Conservation (phyloP, 495 filamentous ascomycete genomes). For the Penicillium silybi region DNA sequence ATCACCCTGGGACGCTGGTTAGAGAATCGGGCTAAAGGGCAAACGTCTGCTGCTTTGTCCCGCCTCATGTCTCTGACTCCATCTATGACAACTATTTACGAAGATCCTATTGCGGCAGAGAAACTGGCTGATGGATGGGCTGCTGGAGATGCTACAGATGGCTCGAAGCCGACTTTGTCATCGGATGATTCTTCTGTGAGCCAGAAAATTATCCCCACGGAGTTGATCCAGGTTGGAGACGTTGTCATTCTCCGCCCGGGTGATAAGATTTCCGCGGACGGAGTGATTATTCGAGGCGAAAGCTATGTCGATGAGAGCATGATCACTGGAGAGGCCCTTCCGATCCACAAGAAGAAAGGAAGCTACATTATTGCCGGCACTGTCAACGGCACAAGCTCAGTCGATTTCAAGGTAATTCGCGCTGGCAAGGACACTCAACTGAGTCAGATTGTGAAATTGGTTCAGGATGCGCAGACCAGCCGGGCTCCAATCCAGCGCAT, state of each 20-base stretch:
- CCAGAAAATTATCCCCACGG: slow-evolving; percentile 82
- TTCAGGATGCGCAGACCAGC: slow-evolving; percentile 93
- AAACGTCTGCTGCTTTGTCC: slow-evolving; percentile 94
- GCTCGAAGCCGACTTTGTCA: slow-evolving; percentile 40
- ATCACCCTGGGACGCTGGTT: slow-evolving; percentile 88
- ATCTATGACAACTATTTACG: slow-evolving; percentile 96
- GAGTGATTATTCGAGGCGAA: slow-evolving; percentile 79
- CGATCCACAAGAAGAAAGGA: slow-evolving; percentile 81
- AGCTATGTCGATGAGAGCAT: slow-evolving; percentile 96
- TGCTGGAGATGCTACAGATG: slow-evolving; percentile 14
- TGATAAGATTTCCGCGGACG: slow-evolving; percentile 96
- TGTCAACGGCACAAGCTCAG: slow-evolving; percentile 85
- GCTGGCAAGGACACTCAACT: slow-evolving; percentile 94
- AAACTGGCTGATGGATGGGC: slow-evolving; percentile 81
- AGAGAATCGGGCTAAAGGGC: slow-evolving; percentile 93
- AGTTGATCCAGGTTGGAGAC: slow-evolving; percentile 92
- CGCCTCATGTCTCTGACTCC: slow-evolving; percentile 92
- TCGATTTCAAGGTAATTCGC: slow-evolving; percentile 91
- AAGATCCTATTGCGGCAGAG: slow-evolving; percentile 90
- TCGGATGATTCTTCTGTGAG: slow-evolving; percentile 58
- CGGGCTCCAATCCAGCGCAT: slow-evolving; percentile 92
- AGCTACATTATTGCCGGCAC: slow-evolving; percentile 87
- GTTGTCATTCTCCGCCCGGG: slow-evolving; percentile 90
- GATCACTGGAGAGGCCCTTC: slow-evolving; percentile 96
- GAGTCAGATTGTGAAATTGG: slow-evolving; percentile 94